A percentile compares a stretch with the other conserved stretches of the same genome.
Conservation (phyloP, 2,329 filamentous ascomycete species). For the Pseudogymnoascus sp. region DNA sequence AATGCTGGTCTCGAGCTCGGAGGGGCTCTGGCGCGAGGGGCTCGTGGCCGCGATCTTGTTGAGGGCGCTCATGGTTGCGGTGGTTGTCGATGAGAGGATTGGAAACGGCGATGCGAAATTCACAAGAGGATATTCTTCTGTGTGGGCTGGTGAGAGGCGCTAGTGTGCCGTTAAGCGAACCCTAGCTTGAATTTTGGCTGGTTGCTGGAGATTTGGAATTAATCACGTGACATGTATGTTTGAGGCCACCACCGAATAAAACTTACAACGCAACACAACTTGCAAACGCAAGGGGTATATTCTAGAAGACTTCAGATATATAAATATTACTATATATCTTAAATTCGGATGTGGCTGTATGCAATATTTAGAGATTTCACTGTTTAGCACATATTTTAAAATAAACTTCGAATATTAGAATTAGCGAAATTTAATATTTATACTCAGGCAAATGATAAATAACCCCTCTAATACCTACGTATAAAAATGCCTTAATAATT, state of each 20-base stretch:
- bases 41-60: slow-evolving; percentile 99
- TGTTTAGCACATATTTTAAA: neutral
- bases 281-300: neutral
- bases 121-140: neutral
- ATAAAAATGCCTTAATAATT: neutral
- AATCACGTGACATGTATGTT: neutral
- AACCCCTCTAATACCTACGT: neutral
- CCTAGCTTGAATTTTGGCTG: neutral
- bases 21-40: slow-evolving; percentile 91
- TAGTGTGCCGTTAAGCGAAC: neutral
- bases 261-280: neutral
- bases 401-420: neutral
- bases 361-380: neutral
- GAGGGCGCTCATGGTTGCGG: slow-evolving; percentile 62
- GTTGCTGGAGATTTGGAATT: neutral
- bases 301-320: neutral
- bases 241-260: neutral
- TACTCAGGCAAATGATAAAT: neutral
- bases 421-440: neutral
- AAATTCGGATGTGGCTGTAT: neutral
- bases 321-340: neutral
- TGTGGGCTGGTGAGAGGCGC: slow-evolving; percentile 1
- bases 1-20: slow-evolving; percentile 95
- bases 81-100: slow-evolving; percentile 11
- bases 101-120: slow-evolving; percentile 1